Base-by-base conservation (phyloP, 441 rosid species). In the Erodium chrysanthum region DNA sequence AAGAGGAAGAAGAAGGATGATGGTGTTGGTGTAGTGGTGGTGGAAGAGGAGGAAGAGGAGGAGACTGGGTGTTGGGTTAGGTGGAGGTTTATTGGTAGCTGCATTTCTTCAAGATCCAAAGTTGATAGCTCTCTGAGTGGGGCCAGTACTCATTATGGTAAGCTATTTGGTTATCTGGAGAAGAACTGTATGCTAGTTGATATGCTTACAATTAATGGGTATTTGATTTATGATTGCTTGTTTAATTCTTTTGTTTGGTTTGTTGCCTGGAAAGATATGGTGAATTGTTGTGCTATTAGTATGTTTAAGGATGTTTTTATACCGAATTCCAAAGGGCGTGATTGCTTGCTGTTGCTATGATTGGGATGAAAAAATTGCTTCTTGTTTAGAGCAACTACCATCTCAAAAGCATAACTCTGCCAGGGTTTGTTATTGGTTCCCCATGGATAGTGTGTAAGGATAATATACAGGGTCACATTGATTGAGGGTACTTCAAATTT, bases 101-200 rank as follows among this genome's bases (percentile, higher is more conserved):
- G 96, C 84, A 84, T 85, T 77, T 80, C 95, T 86, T 85, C 98
- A 67, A 88, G 91, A 81, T 80, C 98, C 84, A 90, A 93, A 77
- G 95, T 91, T 68, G 98, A 91, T 79, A 89, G 78, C 77, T 89
- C 98, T 78, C 78, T 80, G 66, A 83, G 89, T 73, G 86, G 84
- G 74, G 80, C 88, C 67, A 83, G 82, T 70, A 73, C 88, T 14
- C 83, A 75, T 76, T 85, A 64, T 69, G 96, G 98, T 93, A 88
- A 83, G 23, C 15, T 44, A 11, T 44, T 44, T 44, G 15, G 2
- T 44, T 44, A 14, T 44, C 4, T 44, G 50, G 50, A 7, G 15
- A 44, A 44, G 50, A 44, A 44, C 15, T 44, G 50, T 11, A 11
- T 11, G 1, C 50, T 44, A 44, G 15, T 5, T 11, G 14, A 44